These are phyloP conservation scores for Aspergillus jensenii DNA, from an alignment of 2,329 filamentous ascomycete species.

Conservation along the genomic window DNA sequence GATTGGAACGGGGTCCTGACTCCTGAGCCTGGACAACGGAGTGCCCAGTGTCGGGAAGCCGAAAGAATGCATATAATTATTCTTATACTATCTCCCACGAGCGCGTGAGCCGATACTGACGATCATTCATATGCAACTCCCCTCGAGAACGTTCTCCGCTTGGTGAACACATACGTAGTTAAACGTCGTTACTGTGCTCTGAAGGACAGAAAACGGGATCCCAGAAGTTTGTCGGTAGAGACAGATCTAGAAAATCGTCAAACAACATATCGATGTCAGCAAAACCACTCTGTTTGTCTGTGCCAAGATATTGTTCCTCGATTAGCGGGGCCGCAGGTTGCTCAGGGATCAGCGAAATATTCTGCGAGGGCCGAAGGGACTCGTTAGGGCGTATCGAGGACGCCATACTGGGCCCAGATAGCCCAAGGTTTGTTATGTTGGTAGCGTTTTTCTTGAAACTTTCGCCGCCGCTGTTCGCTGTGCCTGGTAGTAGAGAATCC, in stretches of 20 bases:
- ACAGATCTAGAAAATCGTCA: conserved; percentile 37
- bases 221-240: conserved; percentile 38
- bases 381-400: background rate
- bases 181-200: conserved; percentile 1
- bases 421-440: background rate
- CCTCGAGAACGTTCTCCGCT: background rate
- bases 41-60: background rate
- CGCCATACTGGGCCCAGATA: background rate
- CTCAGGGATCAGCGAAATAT: background rate
- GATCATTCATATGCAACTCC: background rate
- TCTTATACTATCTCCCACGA: background rate
- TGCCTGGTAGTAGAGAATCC: conserved; percentile 3
- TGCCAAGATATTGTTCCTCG: conserved; percentile 47
- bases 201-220: conserved; percentile 31
- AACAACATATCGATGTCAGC: conserved; percentile 37
- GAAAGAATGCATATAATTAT: background rate
- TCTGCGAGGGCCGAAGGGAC: background rate
- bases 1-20: background rate
- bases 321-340: conserved; percentile 25
- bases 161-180: background rate
- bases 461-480: background rate
- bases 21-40: background rate
- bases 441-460: background rate
- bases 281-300: conserved; percentile 43
- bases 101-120: background rate